Conservation (phyloP, 768 basidiomycete species). For the Collybiopsis confluens region DNA sequence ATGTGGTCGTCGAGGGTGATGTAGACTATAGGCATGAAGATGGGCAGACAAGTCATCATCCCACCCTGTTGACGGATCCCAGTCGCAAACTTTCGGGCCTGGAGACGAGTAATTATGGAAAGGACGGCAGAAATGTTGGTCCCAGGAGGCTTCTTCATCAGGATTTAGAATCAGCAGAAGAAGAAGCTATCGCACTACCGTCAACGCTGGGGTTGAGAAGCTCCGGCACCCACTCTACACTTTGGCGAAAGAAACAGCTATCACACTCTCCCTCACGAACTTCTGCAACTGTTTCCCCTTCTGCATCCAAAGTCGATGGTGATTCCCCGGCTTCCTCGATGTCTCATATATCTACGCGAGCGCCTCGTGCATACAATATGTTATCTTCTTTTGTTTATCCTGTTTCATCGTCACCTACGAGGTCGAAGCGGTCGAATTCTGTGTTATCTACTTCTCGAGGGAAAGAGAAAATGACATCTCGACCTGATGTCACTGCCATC, state of each 20-base stretch:
- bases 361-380: constrained; percentile 58
- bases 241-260: background rate
- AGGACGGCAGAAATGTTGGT: background rate
- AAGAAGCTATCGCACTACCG: constrained; percentile 54
- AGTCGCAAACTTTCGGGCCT: background rate
- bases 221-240: constrained; percentile 18
- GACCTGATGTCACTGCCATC: constrained; percentile 6
- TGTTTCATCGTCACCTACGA: constrained; percentile 20
- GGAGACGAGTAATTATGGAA: constrained; percentile 22
- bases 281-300: background rate
- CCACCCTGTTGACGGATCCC: constrained; percentile 19
- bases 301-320: constrained; percentile 3
- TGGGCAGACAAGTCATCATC: constrained; percentile 24
- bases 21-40: background rate
- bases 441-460: constrained; percentile 1
- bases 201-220: constrained; percentile 66
- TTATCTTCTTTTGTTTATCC: constrained; percentile 51
- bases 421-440: constrained; percentile 5
- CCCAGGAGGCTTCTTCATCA: background rate
- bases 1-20: constrained; percentile 33
- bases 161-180: constrained; percentile 3
- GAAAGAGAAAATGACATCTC: constrained; percentile 1
- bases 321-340: constrained; percentile 24
- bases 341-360: constrained; percentile 34
- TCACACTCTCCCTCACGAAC: constrained; percentile 18